Evolutionary conservation across 1,284 basidiomycete genomes (phyloP), one percentile per base, ranked within the genome.

Genomic region (Gymnopus androsaceus): DNA sequence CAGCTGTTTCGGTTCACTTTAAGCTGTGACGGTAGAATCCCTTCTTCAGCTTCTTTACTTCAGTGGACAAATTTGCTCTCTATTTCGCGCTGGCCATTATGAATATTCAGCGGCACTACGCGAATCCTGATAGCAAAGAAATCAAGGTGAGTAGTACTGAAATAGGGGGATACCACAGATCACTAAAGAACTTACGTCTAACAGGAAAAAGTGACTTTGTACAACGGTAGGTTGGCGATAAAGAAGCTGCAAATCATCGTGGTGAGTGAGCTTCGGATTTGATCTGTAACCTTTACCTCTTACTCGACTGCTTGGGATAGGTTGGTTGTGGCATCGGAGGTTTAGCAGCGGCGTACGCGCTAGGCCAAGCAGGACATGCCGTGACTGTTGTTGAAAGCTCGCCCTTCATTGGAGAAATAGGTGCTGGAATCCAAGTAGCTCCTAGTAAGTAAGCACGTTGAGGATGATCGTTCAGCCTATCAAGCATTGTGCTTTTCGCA

Each of bases 301-400:
- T 3, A 21, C 25, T 28, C 34, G 15, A 41, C 25, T 12, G 23
- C 8, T 47, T 28, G 12, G 11, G 6, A 34, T 28, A 59, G 57
- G 72, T 81, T 15, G 78, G 78, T 14, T 77, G 76, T 50, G 79
- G 79, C 28, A 67, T 80, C 4, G 78, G 76, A 12, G 78, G 79
- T 19, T 65, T 80, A 27, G 64, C 75, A 9, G 74, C 76, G 11
- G 79, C 78, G 5, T 71, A 71, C 60, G 68, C 69, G 48, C 69
- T 80, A 34, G 70, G 73, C 14, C 67, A 71, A 33, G 75, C 75
- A 0, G 79, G 79, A 1, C 78, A 80, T 63, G 67, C 59, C 3
- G 68, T 80, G 19, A 76, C 75, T 15, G 69, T 80, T 45, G 66
- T 81, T 25, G 73, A 75, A 45, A 60, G 57, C 28, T 57, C 77